These are phyloP conservation scores for Trichoderma asperelloides DNA, from an alignment of 495 filamentous ascomycete genomes.

Conservation along the genomic window DNA sequence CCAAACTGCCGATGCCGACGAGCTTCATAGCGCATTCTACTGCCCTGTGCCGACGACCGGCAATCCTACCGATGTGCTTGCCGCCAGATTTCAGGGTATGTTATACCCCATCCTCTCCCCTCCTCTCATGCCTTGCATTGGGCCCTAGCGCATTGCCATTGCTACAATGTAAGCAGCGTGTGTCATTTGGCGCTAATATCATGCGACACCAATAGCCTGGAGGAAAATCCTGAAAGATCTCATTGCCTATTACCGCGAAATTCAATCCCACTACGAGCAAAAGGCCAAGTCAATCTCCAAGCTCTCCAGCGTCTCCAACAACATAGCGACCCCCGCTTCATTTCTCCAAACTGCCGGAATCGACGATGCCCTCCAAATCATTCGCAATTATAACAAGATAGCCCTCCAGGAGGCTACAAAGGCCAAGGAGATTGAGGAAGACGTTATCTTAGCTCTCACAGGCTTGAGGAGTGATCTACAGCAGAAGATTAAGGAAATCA, in stretches of 20 bases:
- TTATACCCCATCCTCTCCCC: conserved; percentile 13
- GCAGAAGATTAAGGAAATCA: conserved; percentile 98
- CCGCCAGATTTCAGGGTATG: conserved; percentile 83
- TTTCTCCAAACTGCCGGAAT: conserved; percentile 77
- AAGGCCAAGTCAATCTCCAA: conserved; percentile 75
- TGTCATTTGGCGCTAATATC: conserved; percentile 5
- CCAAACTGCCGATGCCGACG: conserved; percentile 53
- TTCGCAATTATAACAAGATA: conserved; percentile 75
- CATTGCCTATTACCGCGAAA: conserved; percentile 88
- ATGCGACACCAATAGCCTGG: conserved; percentile 55
- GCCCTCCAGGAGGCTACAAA: conserved; percentile 78
- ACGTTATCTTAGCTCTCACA: conserved; percentile 79
- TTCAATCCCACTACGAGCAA: conserved; percentile 83
- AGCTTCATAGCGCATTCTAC: conserved; percentile 75
- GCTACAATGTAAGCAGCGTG: background rate
- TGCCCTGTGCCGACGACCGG: conserved; percentile 82
- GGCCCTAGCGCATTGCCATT: background rate
- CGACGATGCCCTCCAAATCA: conserved; percentile 71
- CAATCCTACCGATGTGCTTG: conserved; percentile 81
- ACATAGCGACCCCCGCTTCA: conserved; percentile 56
- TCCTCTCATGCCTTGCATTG: background rate
- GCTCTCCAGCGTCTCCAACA: conserved; percentile 74
- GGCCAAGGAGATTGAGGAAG: conserved; percentile 78
- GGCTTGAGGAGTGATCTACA: conserved; percentile 79
- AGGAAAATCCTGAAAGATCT: conserved; percentile 90